Percentiles rank a stretch among this genome's conserved stretches.
These are phyloP conservation scores for Yamadazyma oceani DNA, from an alignment of 1,139 yeast species.

Conservation along the genomic window DNA sequence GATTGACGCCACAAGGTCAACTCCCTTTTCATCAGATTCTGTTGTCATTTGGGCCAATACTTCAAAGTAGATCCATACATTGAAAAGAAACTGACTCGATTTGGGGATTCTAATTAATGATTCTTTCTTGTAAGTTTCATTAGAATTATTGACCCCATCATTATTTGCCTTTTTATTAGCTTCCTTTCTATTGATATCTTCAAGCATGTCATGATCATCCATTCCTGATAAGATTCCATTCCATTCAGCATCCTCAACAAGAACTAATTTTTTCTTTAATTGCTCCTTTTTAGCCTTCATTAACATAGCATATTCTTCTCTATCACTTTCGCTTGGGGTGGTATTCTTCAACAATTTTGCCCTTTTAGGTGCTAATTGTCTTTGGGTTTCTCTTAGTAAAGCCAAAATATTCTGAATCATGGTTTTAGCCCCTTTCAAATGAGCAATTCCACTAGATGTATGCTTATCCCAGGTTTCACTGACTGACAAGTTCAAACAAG, in stretches of 20 bases:
- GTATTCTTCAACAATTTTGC: constrained; percentile 14
- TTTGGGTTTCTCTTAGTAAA: constrained; percentile 29
- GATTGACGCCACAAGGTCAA: constrained; percentile 43
- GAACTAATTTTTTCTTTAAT: constrained; percentile 27
- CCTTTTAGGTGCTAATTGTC: constrained; percentile 15
- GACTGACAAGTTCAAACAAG: constrained; percentile 61
- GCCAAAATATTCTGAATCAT: constrained; percentile 52
- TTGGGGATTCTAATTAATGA: constrained; percentile 29
- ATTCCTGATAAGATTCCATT: constrained; percentile 25
- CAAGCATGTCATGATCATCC: constrained; percentile 1
- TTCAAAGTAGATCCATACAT: constrained; percentile 66
- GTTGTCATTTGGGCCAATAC: constrained; percentile 66
- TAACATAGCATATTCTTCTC: constrained; percentile 16
- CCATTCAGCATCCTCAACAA: constrained; percentile 39
- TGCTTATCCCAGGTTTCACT: constrained; percentile 72
- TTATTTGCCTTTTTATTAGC: background rate
- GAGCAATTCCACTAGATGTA: constrained; percentile 65
- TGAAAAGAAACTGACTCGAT: constrained; percentile 55
- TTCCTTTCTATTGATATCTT: too few species aligned
- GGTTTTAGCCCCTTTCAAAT: constrained; percentile 63
- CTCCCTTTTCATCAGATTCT: constrained; percentile 47
- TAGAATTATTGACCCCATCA: background rate
- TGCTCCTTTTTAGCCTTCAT: constrained; percentile 16
- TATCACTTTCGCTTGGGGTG: constrained; percentile 11
- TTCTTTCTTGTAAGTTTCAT: too few species aligned